Base-by-base conservation (phyloP, 139 green algal species). In the Astrephomene gubernaculifera region DNA sequence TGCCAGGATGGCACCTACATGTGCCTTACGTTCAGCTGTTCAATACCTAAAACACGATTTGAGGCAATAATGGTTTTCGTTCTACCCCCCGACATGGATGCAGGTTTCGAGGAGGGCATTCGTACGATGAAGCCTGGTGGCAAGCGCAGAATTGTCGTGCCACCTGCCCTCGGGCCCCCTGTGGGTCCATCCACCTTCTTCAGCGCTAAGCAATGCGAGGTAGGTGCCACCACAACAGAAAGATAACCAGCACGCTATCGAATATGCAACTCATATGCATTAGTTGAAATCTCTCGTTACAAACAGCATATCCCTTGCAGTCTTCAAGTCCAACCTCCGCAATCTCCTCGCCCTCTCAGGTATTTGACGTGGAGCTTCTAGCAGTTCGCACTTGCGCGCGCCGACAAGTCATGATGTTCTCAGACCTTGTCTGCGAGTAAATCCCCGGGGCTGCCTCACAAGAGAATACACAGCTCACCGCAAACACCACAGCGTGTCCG, bases 101-200 rank as follows among this genome's bases (percentile, higher is more conserved):
- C 93, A 97, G 97, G 97, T 6, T 99, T 99, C 92, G 97, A 99
- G 89, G 65, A 96, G 85, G 97, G 95, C 64, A 91, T 99, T 36
- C 45, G 52, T 44, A 87, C 67, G n/a, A 99, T 99, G 97, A 88
- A 89, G 54, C 75, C 90, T 5, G 97, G 97, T 2, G 95, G 95
- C 39, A 95, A 95, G 88, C 88, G 97, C 43, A 85, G 97, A 22
- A 92, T 99, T 63, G 92, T 99, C 71, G 95, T 99, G 29, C 95
- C 97, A 0, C 97, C 97, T 2, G 96, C 96, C 44, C 93, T 99
- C 24, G 97, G 97, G 1, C 97, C 97, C 0, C 97, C 97, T n/a
- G 94, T 98, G 2, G 97, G 97, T 4, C 97, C 97, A 7, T 94
- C 91, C 21, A 99, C 97, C 31, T 99, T 99, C 86, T 99, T 99